A percentile compares a stretch with the other conserved stretches of the same genome.
These are phyloP conservation scores for Ophiostoma fasciatum DNA, from an alignment of 2,329 filamentous ascomycete species.

Conservation along the genomic window DNA sequence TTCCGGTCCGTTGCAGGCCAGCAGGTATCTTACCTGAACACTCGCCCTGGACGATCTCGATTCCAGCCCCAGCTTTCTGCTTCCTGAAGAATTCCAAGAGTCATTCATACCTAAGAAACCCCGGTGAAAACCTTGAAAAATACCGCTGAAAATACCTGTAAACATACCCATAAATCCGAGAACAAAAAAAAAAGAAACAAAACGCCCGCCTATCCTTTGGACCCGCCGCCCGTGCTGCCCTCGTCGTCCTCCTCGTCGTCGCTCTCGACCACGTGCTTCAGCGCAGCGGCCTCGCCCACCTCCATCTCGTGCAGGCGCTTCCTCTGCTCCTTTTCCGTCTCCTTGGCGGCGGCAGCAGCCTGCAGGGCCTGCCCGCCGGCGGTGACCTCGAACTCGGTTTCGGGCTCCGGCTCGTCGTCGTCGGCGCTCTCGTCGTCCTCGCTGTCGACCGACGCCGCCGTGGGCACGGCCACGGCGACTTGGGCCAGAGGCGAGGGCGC, in stretches of 20 bases:
- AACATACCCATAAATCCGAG: too few relatives aligned
- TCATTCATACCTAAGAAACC: too few relatives aligned
- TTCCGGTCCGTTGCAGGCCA: too few relatives aligned
- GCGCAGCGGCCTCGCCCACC: constrained; percentile 39
- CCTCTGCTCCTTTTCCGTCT: constrained; percentile 30
- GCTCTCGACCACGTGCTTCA: constrained; percentile 16
- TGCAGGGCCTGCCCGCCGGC: constrained; percentile 25
- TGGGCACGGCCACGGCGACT: too few relatives aligned
- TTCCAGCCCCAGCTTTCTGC: too few relatives aligned
- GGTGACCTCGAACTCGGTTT: constrained; percentile 29
- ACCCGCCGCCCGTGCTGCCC: constrained; percentile 9
- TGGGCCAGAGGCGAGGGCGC: too few relatives aligned
- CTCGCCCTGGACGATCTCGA: too few relatives aligned
- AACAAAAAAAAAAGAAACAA: not conserved
- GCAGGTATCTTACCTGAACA: too few relatives aligned
- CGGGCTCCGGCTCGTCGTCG: constrained; percentile 27
- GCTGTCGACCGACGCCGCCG: constrained; percentile 15
- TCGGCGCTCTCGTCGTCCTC: constrained; percentile 32
- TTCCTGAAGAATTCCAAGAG: too few relatives aligned
- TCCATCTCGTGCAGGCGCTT: constrained; percentile 45
- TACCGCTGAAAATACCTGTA: not conserved
- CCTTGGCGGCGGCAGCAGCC: constrained; percentile 29
- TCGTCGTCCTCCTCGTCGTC: constrained; percentile 18
- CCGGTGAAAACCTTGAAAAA: too few relatives aligned
- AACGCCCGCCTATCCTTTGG: not conserved